Conservation (phyloP, 1,139 yeast genomes). For the Pichia cactophila region DNA sequence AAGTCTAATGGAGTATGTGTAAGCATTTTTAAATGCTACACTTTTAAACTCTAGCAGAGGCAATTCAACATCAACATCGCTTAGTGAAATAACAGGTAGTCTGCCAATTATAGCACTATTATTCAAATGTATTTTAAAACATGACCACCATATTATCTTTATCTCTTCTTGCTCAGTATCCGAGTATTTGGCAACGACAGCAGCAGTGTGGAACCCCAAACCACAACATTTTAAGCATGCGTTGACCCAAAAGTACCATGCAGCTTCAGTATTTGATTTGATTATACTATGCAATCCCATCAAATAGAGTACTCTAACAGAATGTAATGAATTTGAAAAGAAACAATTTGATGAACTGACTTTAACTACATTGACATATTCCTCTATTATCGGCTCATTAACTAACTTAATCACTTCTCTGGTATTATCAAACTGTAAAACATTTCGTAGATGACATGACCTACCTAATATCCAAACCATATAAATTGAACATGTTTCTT, state of each 20-base stretch:
- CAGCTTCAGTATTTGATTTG: constrained; percentile 31
- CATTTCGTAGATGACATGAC: constrained; percentile 11
- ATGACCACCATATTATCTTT: constrained; percentile 28
- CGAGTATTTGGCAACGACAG: constrained; percentile 17
- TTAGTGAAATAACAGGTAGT: constrained; percentile 27
- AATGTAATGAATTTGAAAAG: constrained; percentile 29
- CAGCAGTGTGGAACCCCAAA: constrained; percentile 31
- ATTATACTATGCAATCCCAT: constrained; percentile 31
- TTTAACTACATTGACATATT: constrained; percentile 29
- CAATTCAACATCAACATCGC: constrained; percentile 26
- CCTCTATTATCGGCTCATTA: constrained; percentile 9
- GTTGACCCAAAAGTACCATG: constrained; percentile 32
- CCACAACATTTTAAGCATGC: constrained; percentile 34
- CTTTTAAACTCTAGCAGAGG: constrained; percentile 19
- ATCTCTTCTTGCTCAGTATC: constrained; percentile 22
- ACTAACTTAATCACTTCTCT: constrained; percentile 3
- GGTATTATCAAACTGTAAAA: not conserved
- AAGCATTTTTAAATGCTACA: constrained; percentile 22
- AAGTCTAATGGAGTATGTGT: constrained; percentile 23
- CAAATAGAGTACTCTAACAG: constrained; percentile 30
- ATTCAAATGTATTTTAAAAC: constrained; percentile 27
- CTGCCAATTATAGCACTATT: constrained; percentile 31
- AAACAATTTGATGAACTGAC: constrained; percentile 30
- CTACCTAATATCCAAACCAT: constrained; percentile 32
- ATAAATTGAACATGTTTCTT: constrained; percentile 31